Conservation (phyloP, 2,329 filamentous ascomycete genomes). For the Metarhizium brunneum region DNA sequence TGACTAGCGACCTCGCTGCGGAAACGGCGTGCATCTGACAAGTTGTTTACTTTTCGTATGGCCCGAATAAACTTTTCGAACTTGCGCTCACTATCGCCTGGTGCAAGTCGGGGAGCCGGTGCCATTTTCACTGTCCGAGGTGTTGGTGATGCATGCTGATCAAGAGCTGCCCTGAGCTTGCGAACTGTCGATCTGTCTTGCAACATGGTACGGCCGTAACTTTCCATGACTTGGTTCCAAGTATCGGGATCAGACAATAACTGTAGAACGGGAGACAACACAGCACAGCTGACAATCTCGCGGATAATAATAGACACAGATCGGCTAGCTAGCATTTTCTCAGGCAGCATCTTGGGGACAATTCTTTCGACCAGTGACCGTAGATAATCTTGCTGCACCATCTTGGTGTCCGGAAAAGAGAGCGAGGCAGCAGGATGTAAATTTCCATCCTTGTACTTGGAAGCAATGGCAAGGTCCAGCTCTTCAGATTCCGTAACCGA, state of each 20-base stretch:
- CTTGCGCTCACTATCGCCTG: constrained; percentile 78
- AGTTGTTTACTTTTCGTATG: constrained; percentile 78
- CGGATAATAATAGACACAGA: constrained; percentile 72
- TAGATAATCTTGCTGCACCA: constrained; percentile 81
- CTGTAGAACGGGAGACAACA: constrained; percentile 72
- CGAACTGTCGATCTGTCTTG: constrained; percentile 94
- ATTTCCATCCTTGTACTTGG: constrained; percentile 81
- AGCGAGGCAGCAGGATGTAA: constrained; percentile 80
- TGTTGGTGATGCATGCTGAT: constrained; percentile 83
- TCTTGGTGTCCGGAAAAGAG: constrained; percentile 73
- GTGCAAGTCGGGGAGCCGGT: constrained; percentile 68
- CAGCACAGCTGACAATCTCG: constrained; percentile 89
- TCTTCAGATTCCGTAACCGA: constrained; percentile 95
- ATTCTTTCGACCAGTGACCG: constrained; percentile 64
- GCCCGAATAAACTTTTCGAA: constrained; percentile 92
- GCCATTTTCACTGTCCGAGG: constrained; percentile 55
- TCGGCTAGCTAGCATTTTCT: constrained; percentile 65
- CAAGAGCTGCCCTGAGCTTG: constrained; percentile 81
- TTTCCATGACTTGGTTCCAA: constrained; percentile 96
- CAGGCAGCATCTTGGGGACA: constrained; percentile 65
- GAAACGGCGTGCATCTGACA: constrained; percentile 88
- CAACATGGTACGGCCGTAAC: constrained; percentile 73
- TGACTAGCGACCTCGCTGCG: constrained; percentile 89
- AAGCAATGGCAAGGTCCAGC: constrained; percentile 89
- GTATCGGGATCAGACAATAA: constrained; percentile 85